These are phyloP conservation scores for Arctium minus DNA, from an alignment of 129 eudicot genomes.

Conservation along the genomic window DNA sequence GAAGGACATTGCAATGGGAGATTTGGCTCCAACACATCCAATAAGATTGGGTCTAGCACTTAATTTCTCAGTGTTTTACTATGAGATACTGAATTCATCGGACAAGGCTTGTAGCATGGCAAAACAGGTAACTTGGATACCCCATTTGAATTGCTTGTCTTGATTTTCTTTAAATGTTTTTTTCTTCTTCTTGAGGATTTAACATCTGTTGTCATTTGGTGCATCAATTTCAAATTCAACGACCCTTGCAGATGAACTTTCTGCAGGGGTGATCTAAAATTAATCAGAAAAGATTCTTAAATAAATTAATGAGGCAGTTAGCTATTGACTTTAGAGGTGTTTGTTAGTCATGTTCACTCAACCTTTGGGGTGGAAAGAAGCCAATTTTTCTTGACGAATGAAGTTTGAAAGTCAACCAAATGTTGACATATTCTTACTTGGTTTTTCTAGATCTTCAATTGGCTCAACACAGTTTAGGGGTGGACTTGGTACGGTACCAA, in stretches of 20 bases:
- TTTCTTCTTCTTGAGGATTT: neutral
- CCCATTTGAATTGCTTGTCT: neutral
- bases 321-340: conserved; percentile 10
- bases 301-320: neutral
- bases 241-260: neutral
- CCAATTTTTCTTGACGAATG: neutral
- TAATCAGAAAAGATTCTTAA: neutral
- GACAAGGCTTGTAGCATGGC: conserved; percentile 69
- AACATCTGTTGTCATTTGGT: neutral
- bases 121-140: conserved; percentile 42
- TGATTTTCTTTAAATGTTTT: neutral
- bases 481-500: no score
- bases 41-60: conserved; percentile 72
- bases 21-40: conserved; percentile 59
- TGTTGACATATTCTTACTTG: neutral
- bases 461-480: no score
- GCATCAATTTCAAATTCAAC: neutral
- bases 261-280: neutral
- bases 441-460: neutral
- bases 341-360: neutral
- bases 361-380: neutral
- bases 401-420: neutral
- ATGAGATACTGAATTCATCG: conserved; percentile 62
- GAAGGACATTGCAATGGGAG: conserved; percentile 71
- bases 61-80: conserved; percentile 68